Evolutionary conservation across 768 basidiomycete genomes (phyloP).

Genomic region (Hebeloma cylindrosporum): DNA sequence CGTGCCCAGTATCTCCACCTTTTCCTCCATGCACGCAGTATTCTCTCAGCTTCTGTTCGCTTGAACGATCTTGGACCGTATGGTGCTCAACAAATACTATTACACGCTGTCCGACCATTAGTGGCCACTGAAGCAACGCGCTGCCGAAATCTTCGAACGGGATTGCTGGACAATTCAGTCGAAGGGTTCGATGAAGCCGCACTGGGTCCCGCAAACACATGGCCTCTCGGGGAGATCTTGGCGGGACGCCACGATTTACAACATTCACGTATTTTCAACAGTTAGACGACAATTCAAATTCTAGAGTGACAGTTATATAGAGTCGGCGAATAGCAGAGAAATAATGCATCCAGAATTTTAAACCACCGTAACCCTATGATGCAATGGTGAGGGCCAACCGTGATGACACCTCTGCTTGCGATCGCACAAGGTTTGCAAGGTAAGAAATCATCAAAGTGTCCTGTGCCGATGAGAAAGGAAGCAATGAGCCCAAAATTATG

Average conservation of each 20-base stretch:
- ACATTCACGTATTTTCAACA: conserved; percentile 97
- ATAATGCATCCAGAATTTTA: conserved; percentile 13
- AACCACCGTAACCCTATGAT: conserved; percentile 29
- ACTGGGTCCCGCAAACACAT: conserved; percentile 80
- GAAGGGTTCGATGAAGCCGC: conserved; percentile 39
- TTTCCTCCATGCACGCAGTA: conserved; percentile 87
- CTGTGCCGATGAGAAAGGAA: conserved; percentile 35
- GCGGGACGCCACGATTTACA: conserved; percentile 89
- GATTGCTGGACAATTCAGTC: conserved; percentile 30
- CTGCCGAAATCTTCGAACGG: conserved; percentile 51
- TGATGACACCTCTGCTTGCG: conserved; percentile 90
- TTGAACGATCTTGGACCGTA: conserved; percentile 94
- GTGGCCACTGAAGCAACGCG: conserved; percentile 53
- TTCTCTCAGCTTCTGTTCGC: conserved; percentile 90
- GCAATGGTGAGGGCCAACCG: conserved; percentile 75
- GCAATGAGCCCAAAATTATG: conserved; percentile 6
- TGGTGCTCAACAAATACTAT: conserved; percentile 81
- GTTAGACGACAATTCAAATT: conserved; percentile 36
- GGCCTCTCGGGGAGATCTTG: conserved; percentile 95
- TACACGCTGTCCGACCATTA: conserved; percentile 69
- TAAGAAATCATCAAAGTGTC: conserved; percentile 96
- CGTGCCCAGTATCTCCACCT: conserved; percentile 85
- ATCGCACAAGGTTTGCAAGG: conserved; percentile 87
- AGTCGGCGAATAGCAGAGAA: conserved; percentile 13
- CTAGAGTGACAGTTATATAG: conserved; percentile 14